Base-by-base conservation (phyloP, 2,329 filamentous ascomycete species). In the Purpureocillium lavendulum region DNA sequence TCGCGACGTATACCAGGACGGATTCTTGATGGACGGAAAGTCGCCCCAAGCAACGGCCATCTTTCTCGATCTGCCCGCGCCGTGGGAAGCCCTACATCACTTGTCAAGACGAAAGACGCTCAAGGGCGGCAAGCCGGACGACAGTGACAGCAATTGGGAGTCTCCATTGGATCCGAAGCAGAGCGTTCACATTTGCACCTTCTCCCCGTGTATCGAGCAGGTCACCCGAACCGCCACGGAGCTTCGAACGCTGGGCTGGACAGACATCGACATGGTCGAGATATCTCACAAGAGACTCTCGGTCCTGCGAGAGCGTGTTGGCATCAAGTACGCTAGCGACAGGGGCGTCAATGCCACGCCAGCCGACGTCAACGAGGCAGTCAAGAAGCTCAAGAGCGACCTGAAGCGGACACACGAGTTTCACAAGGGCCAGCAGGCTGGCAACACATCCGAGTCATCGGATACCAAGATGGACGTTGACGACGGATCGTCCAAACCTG, bases 121-220 rank as follows among this genome's bases (percentile, higher is more conserved):
- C 8, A 59, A 53, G 33, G 43, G 42, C 6, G 50, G 40, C 24
- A 46, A 47, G 15, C 37, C 47, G 14, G 49, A 39, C 14, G 50
- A 56, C n/a, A 55, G 48, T 5, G 9, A 35, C 35, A 35, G 46
- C 17, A 49, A 41, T 30, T 80, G 73, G 66, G 56, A 71, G 13
- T 81, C 77, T 1, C 71, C 77, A 1, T 70, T 97, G 10, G 82
- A 92, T 49, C 80, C 86, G 0, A 71, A 73, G n/a, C 73, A 76
- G 32, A 74, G 83, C 5, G 77, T 82, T 2, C 75, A 92, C 55
- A 75, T 98, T 40, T 98, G 92, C 67, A 94, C 88, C 1, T 98
- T 98, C 65, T 94, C 85, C 2, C 92, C 92, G 0, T 98, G 92
- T 61, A 94, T 98, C 48, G 92, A 98, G 63, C 92, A 98, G 66